Base-by-base conservation (phyloP, 2,329 filamentous ascomycete genomes). In the Calonectria pteridis region DNA sequence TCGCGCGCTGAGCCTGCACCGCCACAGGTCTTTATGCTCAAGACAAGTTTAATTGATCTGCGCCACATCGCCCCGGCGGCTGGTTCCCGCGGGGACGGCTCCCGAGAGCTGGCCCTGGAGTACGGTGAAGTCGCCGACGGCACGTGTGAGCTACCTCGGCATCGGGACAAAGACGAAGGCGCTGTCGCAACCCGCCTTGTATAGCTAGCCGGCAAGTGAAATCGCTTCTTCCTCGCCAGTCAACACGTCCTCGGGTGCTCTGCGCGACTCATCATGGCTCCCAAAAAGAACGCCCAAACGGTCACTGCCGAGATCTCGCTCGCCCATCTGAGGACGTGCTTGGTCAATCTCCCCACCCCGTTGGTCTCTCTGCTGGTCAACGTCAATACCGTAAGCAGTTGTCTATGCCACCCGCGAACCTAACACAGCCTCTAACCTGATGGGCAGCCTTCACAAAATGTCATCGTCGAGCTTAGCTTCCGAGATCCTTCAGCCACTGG, bases 401-500 rank as follows among this genome's bases (percentile, higher is more conserved):
- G 67, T 43, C 37, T 31, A 35, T 62, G 51, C 46, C 46, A 29
- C 16, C 31, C 51, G 26, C 28, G 0, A 40, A 26, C 59, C 50
- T 10, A 53, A 35, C 13, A 51, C n/a, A 37, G 26, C 71, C 33
- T n/a, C 74, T 80, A 23, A 79, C 46, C 11, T 35, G 46, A 53
- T 37, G 14, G 26, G 16, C 80, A 97, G 95, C 90, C 96, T 73
- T 95, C 94, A 40, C 97, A 99, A 86, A 98, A 98, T 94, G 95
- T 98, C 79, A 91, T 98, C 75, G 93, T 99, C 83, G 97, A 99
- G 86, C 90, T 99, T 76, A 94, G 90, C 83, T 98, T 94, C 85
- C 81, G 89, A 75, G 85, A 91, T 51, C 83, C 88, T 50, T 86
- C 89, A 28, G 83, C 90, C 50, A 81, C 86, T 31, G 87, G 88